A percentile compares a stretch with the other conserved stretches of the same genome.
Evolutionary conservation across 257 asterid species (phyloP).

Genomic region (Solanum ossicruentum): DNA sequence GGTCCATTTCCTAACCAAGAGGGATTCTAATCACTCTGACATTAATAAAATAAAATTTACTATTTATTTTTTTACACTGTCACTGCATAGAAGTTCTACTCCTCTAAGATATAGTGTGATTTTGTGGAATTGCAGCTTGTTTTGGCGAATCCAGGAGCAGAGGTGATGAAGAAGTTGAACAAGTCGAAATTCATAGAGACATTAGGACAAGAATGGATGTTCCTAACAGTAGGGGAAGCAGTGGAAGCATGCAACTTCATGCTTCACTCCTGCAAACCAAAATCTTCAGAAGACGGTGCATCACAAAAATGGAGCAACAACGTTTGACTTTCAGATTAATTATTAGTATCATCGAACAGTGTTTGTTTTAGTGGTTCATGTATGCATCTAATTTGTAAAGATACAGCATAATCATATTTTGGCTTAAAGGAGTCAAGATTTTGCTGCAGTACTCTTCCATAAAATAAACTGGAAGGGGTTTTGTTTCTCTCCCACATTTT

Average conservation of each 20-base stretch:
- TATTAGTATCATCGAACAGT: background rate
- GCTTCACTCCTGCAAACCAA: conserved; percentile 57
- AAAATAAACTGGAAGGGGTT: background rate
- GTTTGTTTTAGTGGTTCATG: background rate
- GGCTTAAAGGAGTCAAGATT: background rate
- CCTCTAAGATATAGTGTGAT: background rate
- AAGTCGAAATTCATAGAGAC: conserved; percentile 61
- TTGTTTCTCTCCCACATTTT: background rate
- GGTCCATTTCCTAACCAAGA: background rate
- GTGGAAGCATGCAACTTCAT: conserved; percentile 76
- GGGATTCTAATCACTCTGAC: background rate
- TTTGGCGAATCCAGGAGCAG: conserved; percentile 71
- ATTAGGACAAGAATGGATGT: conserved; percentile 79
- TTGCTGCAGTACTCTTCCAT: background rate
- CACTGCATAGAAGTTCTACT: background rate
- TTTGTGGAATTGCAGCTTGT: conserved; percentile 30
- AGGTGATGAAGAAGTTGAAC: conserved; percentile 86
- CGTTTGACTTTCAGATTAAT: conserved; percentile 14
- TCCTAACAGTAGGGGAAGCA: conserved; percentile 80
- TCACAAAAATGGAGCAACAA: conserved; percentile 33
- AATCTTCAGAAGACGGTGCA: conserved; percentile 2
- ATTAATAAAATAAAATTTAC: background rate
- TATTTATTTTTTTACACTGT: background rate
- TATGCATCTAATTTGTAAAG: background rate
- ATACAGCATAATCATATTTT: background rate